These are phyloP conservation scores for Jimgerdemannia lactiflua DNA, from an alignment of 192 early-diverging fungal genomes.

Conservation along the genomic window DNA sequence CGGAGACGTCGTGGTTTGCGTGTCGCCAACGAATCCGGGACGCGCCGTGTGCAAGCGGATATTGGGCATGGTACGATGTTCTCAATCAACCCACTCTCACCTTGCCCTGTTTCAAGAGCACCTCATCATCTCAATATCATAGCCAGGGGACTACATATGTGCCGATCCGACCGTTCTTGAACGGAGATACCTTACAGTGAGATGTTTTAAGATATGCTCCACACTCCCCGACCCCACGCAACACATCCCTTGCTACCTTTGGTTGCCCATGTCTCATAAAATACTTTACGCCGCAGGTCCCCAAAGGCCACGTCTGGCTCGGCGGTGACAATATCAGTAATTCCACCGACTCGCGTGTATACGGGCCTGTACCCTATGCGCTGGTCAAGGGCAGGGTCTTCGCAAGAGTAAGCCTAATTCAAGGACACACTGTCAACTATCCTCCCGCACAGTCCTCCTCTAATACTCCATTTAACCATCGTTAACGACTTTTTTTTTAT, in stretches of 20 bases:
- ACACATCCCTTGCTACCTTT: no score
- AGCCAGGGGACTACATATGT: conserved; percentile 81
- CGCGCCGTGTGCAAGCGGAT: conserved; percentile 78
- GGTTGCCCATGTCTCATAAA: neutral
- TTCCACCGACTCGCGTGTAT: conserved; percentile 87
- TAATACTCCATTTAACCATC: no score
- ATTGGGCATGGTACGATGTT: conserved; percentile 59
- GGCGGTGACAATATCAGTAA: conserved; percentile 89
- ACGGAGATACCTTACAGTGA: conserved; percentile 59
- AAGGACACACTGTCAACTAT: neutral
- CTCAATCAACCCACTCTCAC: neutral
- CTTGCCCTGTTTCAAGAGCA: conserved; percentile 32
- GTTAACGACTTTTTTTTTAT: neutral
- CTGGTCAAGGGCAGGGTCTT: conserved; percentile 77
- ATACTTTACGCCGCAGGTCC: conserved; percentile 48
- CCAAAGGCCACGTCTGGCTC: conserved; percentile 87
- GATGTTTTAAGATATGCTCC: conserved; percentile 6
- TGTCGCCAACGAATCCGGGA: conserved; percentile 66
- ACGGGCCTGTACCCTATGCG: conserved; percentile 86
- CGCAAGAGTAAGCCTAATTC: conserved; percentile 42
- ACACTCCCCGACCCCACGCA: neutral
- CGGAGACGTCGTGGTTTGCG: conserved; percentile 80
- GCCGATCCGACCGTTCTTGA: conserved; percentile 67
- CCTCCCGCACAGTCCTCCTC: neutral
- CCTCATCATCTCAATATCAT: neutral